Base-by-base conservation (phyloP, 345 rosid genomes). In the Noccaea caerulescens region DNA sequence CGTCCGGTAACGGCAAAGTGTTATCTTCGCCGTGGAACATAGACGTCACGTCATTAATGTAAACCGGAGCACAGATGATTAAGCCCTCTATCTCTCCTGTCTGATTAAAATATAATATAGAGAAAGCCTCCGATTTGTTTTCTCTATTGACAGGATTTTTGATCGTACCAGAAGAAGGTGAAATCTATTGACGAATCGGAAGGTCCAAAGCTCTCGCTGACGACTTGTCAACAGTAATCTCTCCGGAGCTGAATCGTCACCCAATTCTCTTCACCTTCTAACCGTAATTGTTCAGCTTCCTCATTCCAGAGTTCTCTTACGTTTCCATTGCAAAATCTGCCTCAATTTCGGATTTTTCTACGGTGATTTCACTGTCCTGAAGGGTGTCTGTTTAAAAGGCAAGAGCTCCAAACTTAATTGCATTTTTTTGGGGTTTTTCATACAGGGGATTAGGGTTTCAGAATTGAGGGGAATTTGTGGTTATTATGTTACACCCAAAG, bases 371-470 rank as follows among this genome's bases (percentile, higher is more conserved):
- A 4, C 11, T 66, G 3, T n/a, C 3, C 4, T 5, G 14, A 33
- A 11, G 34, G 54, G 18, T 16, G 7, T 4, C 10, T 45, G n/a
- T 11, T 33, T 11, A 2, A 10, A 47, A 58, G 49, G 20, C 47
- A 16, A 49, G 50, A 7, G 66, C 58, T 59, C 10, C 9, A 30
- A 16, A 43, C 27, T 38, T n/a, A 8, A 8, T 59, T 20, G 3
- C 13, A 61, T 25, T 72, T 42, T 25, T 72, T 42, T 41, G 41
- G 47, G 74, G 12, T 61, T 72, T 63, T 53, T 34, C 59, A 27
- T 27, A 1, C 23, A 68, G 68, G 68, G 3, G 52, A 36, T 61
- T 72, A 63, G 76, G 71, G 63, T 72, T 72, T 63, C 64, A 13
- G 51, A 64, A 62, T 62, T 56, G 30, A 36, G 61, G 61, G 25